Conservation (phyloP, 768 basidiomycete genomes). For the Suillus ampliporus region DNA sequence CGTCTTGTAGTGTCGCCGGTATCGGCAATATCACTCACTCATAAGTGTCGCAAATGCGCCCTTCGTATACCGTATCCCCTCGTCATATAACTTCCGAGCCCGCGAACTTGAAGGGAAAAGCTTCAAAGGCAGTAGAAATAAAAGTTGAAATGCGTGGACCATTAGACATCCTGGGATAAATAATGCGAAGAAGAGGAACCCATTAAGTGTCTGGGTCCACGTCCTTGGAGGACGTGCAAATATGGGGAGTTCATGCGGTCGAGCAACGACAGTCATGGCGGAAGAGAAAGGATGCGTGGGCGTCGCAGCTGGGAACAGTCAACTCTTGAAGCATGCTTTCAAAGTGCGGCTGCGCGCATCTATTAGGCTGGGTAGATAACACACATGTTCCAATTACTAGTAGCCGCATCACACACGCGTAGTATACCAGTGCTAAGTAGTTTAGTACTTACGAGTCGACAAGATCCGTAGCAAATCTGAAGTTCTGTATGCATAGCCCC, state of each 20-base stretch:
- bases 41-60: slow-evolving; percentile 79
- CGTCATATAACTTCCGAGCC: slow-evolving; percentile 62
- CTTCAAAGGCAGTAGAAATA: slow-evolving; percentile 69
- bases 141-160: slow-evolving; percentile 75
- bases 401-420: background rate
- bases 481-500: background rate
- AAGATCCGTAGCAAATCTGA: background rate
- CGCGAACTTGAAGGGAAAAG: slow-evolving; percentile 60
- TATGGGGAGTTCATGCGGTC: slow-evolving; percentile 56
- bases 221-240: slow-evolving; percentile 54
- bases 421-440: background rate
- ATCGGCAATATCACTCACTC: slow-evolving; percentile 50
- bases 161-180: slow-evolving; percentile 72
- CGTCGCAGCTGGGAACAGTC: slow-evolving; percentile 11
- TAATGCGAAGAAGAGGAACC: slow-evolving; percentile 55
- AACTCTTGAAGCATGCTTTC: slow-evolving; percentile 8
- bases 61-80: slow-evolving; percentile 81
- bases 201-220: slow-evolving; percentile 57
- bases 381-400: background rate
- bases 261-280: slow-evolving; percentile 26
- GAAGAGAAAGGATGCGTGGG: slow-evolving; percentile 9
- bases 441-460: too few relatives aligned
- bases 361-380: background rate
- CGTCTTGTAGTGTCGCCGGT: slow-evolving; percentile 6
- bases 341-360: slow-evolving; percentile 9